Base-by-base conservation (phyloP, 2,329 filamentous ascomycete species). In the Nothophaeocryptopus gaeumannii region DNA sequence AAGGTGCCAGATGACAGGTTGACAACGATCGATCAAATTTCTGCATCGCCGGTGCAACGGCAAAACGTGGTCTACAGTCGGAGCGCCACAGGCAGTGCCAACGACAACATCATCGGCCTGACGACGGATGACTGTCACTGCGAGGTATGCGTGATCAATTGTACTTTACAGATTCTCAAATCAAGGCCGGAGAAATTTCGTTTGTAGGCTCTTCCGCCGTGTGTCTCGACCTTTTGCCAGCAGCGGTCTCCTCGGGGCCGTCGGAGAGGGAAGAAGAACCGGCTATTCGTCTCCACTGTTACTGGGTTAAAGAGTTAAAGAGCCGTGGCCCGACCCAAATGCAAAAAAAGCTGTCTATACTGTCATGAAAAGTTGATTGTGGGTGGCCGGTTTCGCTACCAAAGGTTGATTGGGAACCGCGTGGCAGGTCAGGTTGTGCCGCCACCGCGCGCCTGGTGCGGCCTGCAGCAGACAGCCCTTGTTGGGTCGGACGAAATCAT, bases 1-100 rank as follows among this genome's bases (percentile, higher is more conserved):
- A 38, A 39, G 51, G 45, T 43, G 49, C 39, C 42, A 45, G 33
- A 52, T 50, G 51, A 54, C 49, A 54, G 51, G 51, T 35, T 52
- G 50, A 47, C 50, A 51, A 43, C 30, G 39, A 51, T 51, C 35
- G 45, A 45, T 50, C 46, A 44, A 10, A 37, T 29, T 26, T 16
- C 39, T 36, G 43, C 40, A 51, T 50, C 33, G 44, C 37, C 39
- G 43, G 34, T 45, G 43, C 45, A 48, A 43, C 46, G 39, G 46
- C 33, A 49, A 35, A 51, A 51, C 52, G 48, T 51, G 52, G 52
- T 30, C 51, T 40, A 41, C 31, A 20, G 20, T 30, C 38, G 13
- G 39, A 36, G 33, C 39, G 39, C 40, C 44, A 26, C 20, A 26
- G 20, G 20, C 20, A 26, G 20, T 26, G 20, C 20, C 20, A 26